Evolutionary conservation across 805 yeast genomes (phyloP).

Genomic region (Saturnispora ahearnii): DNA sequence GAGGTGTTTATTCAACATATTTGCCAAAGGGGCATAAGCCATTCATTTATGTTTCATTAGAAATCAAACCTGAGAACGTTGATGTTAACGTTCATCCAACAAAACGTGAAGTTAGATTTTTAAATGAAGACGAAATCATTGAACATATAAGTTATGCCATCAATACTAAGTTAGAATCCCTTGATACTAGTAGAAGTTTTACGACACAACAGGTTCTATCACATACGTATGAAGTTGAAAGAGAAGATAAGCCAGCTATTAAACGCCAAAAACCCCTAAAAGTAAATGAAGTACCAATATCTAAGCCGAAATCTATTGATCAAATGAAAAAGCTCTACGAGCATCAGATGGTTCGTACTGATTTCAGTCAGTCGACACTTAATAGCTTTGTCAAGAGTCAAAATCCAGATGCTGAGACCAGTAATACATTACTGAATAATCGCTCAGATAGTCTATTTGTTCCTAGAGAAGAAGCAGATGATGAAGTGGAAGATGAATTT

Average conservation of each 20-base stretch:
- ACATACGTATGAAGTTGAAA: constrained; percentile 15
- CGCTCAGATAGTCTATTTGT: not conserved
- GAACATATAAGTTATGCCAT: constrained; percentile 45
- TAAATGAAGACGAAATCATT: constrained; percentile 79
- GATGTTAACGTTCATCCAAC: constrained; percentile 97
- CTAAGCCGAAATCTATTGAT: constrained; percentile 6
- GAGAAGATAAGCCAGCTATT: constrained; percentile 5
- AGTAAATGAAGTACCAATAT: not conserved
- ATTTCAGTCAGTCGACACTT: constrained; percentile 51
- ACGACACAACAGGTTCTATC: constrained; percentile 51
- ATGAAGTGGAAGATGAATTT: not conserved
- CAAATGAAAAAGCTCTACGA: constrained; percentile 39
- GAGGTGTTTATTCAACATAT: constrained; percentile 50
- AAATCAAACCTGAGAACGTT: constrained; percentile 55
- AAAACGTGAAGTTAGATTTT: constrained; percentile 80
- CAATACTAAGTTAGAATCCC: constrained; percentile 40
- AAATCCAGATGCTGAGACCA: not conserved
- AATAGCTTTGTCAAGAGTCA: constrained; percentile 27
- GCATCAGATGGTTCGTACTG: constrained; percentile 63
- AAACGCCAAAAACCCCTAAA: constrained; percentile 5
- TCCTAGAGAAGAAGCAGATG: not conserved
- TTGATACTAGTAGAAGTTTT: constrained; percentile 63
- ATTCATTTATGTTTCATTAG: constrained; percentile 67
- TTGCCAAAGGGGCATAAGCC: constrained; percentile 74
- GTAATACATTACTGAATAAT: not conserved